A percentile compares a stretch with the other conserved stretches of the same genome.
phyloP scores from a whole-genome alignment of 371 early-diverging fungal species.

The Furculomyces boomerangus region DNA sequence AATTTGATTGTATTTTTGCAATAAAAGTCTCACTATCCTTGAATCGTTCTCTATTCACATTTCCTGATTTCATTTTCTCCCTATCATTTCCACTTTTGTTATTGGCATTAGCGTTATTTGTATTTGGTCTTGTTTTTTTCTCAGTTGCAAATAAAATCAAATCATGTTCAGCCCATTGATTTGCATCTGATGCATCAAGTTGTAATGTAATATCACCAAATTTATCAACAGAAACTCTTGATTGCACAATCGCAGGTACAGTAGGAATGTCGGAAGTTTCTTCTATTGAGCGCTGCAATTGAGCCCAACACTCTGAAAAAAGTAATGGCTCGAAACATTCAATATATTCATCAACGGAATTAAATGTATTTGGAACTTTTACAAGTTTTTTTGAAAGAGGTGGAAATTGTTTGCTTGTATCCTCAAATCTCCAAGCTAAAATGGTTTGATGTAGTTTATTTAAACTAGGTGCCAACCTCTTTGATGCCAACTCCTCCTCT shows the following conservation, averaged over 20 bases:
- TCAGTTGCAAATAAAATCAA: conserved; percentile 13
- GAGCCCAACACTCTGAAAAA: conserved; percentile 71
- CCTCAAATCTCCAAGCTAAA: conserved; percentile 15
- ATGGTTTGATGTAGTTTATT: conserved; percentile 10
- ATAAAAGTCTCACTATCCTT: conserved; percentile 25
- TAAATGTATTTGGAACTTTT: conserved; percentile 38
- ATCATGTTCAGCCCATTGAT: conserved; percentile 26
- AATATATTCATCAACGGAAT: conserved; percentile 37
- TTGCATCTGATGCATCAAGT: conserved; percentile 16
- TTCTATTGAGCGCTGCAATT: conserved; percentile 50
- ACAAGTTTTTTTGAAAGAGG: background rate
- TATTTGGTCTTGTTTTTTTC: background rate
- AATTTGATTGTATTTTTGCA: conserved; percentile 34
- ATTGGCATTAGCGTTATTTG: background rate
- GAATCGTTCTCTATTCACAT: conserved; percentile 3
- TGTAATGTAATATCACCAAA: conserved; percentile 50
- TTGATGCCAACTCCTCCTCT: conserved; percentile 11
- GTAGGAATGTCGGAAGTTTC: conserved; percentile 27
- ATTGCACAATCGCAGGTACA: conserved; percentile 25
- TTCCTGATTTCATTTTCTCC: conserved; percentile 11
- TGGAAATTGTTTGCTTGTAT: conserved; percentile 9
- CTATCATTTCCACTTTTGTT: no score
- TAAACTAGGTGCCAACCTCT: conserved; percentile 14
- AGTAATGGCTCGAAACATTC: conserved; percentile 61
- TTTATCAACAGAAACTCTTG: conserved; percentile 45